These are phyloP conservation scores for Inonotus obliquus DNA, from an alignment of 1,284 basidiomycete genomes.

Conservation along the genomic window DNA sequence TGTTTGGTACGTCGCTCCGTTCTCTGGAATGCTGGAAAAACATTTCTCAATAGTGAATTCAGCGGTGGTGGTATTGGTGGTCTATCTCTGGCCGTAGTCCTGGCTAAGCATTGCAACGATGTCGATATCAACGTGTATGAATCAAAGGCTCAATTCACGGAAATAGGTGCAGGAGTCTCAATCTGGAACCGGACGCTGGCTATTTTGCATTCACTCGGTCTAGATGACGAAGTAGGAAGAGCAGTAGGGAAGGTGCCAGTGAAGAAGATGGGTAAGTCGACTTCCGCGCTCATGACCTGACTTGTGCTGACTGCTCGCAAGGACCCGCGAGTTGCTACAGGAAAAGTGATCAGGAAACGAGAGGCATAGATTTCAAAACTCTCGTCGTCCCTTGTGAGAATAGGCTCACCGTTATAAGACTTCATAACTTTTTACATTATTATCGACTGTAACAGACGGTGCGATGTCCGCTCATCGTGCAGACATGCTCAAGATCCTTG, in stretches of 20 bases:
- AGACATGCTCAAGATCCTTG: conserved; percentile 30
- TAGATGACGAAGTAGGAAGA: conserved; percentile 29
- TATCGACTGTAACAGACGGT: conserved; percentile 24
- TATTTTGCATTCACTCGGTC: conserved; percentile 31
- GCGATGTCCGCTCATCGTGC: conserved; percentile 30
- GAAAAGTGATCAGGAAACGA: conserved; percentile 25
- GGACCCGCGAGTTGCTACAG: conserved; percentile 21
- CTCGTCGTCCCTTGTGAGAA: conserved; percentile 28
- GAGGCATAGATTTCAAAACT: conserved; percentile 26
- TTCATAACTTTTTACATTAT: background rate
- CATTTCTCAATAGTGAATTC: background rate
- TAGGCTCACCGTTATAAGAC: background rate
- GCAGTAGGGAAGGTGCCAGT: conserved; percentile 22
- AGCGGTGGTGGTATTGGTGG: conserved; percentile 38
- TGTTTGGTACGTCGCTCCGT: conserved; percentile 3
- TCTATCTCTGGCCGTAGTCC: conserved; percentile 32
- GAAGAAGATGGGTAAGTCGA: conserved; percentile 15
- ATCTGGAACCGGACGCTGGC: conserved; percentile 38
- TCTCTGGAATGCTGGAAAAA: background rate
- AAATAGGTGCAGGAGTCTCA: conserved; percentile 33
- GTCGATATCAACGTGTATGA: conserved; percentile 35
- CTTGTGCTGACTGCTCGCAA: conserved; percentile 10
- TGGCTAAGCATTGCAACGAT: conserved; percentile 27
- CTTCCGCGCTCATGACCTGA: conserved; percentile 10
- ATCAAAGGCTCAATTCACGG: conserved; percentile 30